Conservation (phyloP, 2,329 filamentous ascomycete genomes). For the Fusarium pseudocircinatum region DNA sequence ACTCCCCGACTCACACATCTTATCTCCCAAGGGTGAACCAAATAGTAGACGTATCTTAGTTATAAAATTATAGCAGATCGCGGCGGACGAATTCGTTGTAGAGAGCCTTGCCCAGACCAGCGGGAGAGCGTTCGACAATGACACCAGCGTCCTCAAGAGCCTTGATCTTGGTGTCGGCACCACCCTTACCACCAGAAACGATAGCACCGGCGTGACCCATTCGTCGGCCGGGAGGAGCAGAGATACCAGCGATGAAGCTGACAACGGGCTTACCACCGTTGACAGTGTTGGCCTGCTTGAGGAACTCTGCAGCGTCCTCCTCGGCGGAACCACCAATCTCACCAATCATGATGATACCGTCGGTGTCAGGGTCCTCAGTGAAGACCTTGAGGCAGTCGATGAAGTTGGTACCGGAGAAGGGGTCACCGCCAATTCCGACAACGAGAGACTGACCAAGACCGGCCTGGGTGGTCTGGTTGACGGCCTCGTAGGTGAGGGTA, state of each 20-base stretch:
- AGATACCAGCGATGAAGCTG: conserved; percentile 98
- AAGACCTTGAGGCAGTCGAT: conserved; percentile 99
- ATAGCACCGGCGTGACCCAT: conserved; percentile 99
- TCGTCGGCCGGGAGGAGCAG: conserved; percentile 91
- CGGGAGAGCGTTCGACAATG: conserved; percentile 94
- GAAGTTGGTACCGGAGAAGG: conserved; percentile 99
- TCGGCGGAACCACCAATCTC: conserved; percentile 98
- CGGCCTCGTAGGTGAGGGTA: conserved; percentile 98
- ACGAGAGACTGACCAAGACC: conserved; percentile 98
- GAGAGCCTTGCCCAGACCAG: conserved; percentile 89
- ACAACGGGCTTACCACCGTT: conserved; percentile 92
- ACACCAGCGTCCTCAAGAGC: conserved; percentile 94
- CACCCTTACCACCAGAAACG: conserved; percentile 96
- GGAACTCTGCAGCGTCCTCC: conserved; percentile 97
- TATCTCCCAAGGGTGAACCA: conserved; percentile 9
- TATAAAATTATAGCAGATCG: conserved; percentile 80
- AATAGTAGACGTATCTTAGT: conserved; percentile 19
- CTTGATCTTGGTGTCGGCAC: conserved; percentile 97
- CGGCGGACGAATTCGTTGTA: conserved; percentile 96
- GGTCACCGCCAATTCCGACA: conserved; percentile 97
- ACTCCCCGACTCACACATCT: conserved; percentile 27
- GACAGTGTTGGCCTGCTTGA: conserved; percentile 89
- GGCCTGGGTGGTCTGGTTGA: conserved; percentile 98
- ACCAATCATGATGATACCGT: conserved; percentile 99
- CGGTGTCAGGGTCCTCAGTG: conserved; percentile 93